A percentile compares a stretch with the other conserved stretches of the same genome.
These are phyloP conservation scores for Podosphaera leucotricha DNA, from an alignment of 2,329 filamentous ascomycete species.

Conservation along the genomic window DNA sequence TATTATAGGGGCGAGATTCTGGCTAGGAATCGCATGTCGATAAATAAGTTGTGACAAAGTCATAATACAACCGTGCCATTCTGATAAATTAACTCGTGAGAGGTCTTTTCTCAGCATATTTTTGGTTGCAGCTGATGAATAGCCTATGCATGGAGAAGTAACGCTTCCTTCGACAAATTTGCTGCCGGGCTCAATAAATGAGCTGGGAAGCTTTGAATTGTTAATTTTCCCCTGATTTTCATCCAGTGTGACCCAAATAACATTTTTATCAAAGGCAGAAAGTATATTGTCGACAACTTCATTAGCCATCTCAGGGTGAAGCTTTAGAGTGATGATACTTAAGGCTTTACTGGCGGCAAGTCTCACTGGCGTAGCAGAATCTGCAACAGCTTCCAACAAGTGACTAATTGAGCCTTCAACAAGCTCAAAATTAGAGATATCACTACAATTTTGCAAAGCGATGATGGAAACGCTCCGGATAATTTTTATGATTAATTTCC, in stretches of 20 bases:
- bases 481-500: slow-evolving; percentile 71
- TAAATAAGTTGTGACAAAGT: slow-evolving; percentile 75
- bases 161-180: background rate
- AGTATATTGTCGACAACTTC: slow-evolving; percentile 77
- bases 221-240: background rate
- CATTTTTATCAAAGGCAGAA: slow-evolving; percentile 37
- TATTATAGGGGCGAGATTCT: slow-evolving; percentile 48
- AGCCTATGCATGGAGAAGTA: background rate
- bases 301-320: slow-evolving; percentile 57
- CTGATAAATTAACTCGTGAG: slow-evolving; percentile 52
- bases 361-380: slow-evolving; percentile 77
- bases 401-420: slow-evolving; percentile 66
- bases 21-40: slow-evolving; percentile 51
- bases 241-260: slow-evolving; percentile 25
- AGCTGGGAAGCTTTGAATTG: background rate
- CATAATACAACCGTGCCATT: slow-evolving; percentile 83
- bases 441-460: slow-evolving; percentile 15
- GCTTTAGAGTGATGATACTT: slow-evolving; percentile 60
- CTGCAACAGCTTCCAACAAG: slow-evolving; percentile 52
- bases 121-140: background rate
- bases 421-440: slow-evolving; percentile 20
- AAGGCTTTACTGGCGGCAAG: slow-evolving; percentile 82
- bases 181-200: background rate
- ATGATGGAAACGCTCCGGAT: slow-evolving; percentile 50
- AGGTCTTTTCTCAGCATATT: slow-evolving; percentile 25